phyloP scores from a whole-genome alignment of 2,329 filamentous ascomycete species.

The Amphichorda felina region DNA sequence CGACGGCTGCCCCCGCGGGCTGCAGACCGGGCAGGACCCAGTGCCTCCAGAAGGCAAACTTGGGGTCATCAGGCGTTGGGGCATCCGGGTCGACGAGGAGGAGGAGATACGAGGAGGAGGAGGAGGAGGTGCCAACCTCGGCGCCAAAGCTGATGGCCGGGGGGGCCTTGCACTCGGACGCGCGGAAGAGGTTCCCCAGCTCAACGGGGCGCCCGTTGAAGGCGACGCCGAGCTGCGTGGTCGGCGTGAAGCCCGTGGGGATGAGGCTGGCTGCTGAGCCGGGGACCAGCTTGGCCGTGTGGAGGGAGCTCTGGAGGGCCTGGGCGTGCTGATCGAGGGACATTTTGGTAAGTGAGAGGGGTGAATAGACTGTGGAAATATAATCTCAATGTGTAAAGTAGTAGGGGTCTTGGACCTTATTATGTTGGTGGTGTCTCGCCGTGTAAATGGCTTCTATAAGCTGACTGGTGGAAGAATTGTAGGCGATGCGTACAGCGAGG shows the following conservation, averaged over 20 bases:
- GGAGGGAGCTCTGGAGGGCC: constrained; percentile 16
- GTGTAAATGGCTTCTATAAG: too few species aligned
- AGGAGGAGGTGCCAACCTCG: constrained; percentile 23
- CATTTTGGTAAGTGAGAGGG: constrained; percentile 6
- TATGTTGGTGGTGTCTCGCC: neutral
- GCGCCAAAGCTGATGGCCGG: constrained; percentile 23
- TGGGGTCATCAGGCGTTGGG: constrained; percentile 40
- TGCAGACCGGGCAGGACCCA: constrained; percentile 33
- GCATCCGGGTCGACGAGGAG: constrained; percentile 42
- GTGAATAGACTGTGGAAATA: neutral
- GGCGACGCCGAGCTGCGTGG: constrained; percentile 23
- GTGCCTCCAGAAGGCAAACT: constrained; percentile 43
- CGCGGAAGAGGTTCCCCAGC: constrained; percentile 26
- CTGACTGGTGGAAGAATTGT: constrained; percentile 6
- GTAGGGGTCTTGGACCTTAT: neutral
- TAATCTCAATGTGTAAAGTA: neutral
- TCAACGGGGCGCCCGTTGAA: constrained; percentile 20
- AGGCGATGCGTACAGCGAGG: neutral
- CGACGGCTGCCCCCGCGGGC: constrained; percentile 11
- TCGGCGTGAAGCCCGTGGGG: constrained; percentile 27
- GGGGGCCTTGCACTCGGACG: constrained; percentile 20
- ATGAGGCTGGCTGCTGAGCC: constrained; percentile 26
- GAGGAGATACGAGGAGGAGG: constrained; percentile 32
- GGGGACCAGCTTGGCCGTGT: constrained; percentile 25
- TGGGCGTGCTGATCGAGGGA: constrained; percentile 7